Base-by-base conservation (phyloP, 2,329 filamentous ascomycete genomes). In the Cercospora sp. region DNA sequence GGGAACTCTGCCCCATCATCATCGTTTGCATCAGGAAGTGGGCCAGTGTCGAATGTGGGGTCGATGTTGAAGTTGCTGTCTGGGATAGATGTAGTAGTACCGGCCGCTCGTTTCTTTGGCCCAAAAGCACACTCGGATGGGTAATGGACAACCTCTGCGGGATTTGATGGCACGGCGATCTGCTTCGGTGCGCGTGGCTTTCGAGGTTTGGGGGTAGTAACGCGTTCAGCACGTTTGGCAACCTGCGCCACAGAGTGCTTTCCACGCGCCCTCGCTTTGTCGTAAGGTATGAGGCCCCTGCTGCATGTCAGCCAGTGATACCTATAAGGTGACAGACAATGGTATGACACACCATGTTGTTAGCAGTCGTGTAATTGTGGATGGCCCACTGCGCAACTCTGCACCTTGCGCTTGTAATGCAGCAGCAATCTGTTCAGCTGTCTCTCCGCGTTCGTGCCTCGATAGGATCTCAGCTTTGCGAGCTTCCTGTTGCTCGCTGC, bases 351-450 rank as follows among this genome's bases (percentile, higher is more conserved):
- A 55, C 73, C 73, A 75, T 39, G 61, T 69, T 16, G 74, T 75
- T 60, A 73, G 71, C 4, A 75, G 66, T 20, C 74, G 63, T 60
- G 62, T 73, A 10, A 75, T 67, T 3, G 74, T 73, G 23, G 67
- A 70, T 3, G 67, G 61, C 10, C 72, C 73, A 20, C 66, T 70
- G 57, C 70, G 72, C 45, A 75, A 53, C 12, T 67, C 64, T 16
- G 68, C 62, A 28, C 72, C 74, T 42, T 72, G 60, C 28, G 69
- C 69, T 42, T 69, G 60, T n/a, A 74, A 60, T 13, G 70, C 69
- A 18, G 63, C 71, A 18, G 70, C 70, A 23, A 75, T 75, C 57
- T 75, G 66, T 59, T 74, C 72, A 7, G 74, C 73, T 26, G 67
- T 69, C 67, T 74, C 70, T 33, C 73, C 73, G n/a, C 65, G 42